phyloP scores from a whole-genome alignment of 768 basidiomycete genomes.

The Lentinula sp. region DNA sequence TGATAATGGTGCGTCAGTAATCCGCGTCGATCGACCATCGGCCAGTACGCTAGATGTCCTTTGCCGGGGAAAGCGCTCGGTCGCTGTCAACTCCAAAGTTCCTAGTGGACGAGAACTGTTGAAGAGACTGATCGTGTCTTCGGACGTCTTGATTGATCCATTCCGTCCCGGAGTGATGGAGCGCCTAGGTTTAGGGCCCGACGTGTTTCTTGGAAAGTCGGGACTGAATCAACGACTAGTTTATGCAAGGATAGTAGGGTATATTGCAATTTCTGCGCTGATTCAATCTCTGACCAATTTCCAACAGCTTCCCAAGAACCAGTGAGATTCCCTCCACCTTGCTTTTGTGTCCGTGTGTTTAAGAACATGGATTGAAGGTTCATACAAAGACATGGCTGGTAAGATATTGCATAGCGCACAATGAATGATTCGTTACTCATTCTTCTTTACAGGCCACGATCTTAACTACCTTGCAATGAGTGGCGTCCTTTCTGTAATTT shows the following conservation, averaged over 20 bases:
- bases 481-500: constrained; percentile 59
- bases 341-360: not conserved
- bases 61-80: constrained; percentile 73
- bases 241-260: constrained; percentile 76
- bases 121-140: constrained; percentile 50
- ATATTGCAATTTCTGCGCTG: constrained; percentile 13
- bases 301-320: constrained; percentile 32
- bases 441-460: constrained; percentile 55
- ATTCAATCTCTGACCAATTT: constrained; percentile 31
- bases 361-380: constrained; percentile 33
- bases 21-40: constrained; percentile 64
- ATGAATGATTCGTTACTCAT: not conserved
- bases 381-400: constrained; percentile 76
- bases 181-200: constrained; percentile 68
- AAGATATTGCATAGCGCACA: constrained; percentile 10
- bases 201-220: constrained; percentile 55
- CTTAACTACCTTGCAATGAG: constrained; percentile 81
- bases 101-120: constrained; percentile 49
- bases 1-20: constrained; percentile 74
- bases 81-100: constrained; percentile 62
- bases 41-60: constrained; percentile 42
- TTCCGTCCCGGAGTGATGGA: constrained; percentile 84
- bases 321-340: constrained; percentile 28
- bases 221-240: constrained; percentile 61
- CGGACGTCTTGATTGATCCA: constrained; percentile 82